These are phyloP conservation scores for Coccomyxa sp. DNA, from an alignment of 139 green algal genomes.

Conservation along the genomic window DNA sequence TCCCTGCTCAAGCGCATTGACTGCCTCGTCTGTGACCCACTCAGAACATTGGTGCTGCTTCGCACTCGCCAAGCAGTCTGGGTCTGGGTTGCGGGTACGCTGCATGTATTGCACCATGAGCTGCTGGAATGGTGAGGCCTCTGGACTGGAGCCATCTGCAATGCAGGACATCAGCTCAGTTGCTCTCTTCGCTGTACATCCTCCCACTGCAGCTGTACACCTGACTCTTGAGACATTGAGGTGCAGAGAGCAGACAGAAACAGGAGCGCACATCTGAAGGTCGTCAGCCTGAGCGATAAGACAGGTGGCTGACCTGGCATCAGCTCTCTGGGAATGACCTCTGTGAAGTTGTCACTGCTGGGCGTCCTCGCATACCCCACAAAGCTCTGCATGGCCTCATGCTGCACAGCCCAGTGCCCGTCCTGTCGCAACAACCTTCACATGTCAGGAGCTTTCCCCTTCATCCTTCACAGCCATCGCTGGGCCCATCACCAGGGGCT, in stretches of 20 bases:
- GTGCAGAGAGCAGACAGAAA: not conserved
- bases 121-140: not conserved
- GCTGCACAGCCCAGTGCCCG: constrained; percentile 10
- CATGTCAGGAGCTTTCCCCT: not conserved
- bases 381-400: constrained; percentile 17
- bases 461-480: too few relatives aligned
- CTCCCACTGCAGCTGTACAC: not conserved
- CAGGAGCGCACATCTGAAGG: not conserved
- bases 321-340: not conserved
- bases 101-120: constrained; percentile 14
- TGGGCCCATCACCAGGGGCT: not conserved
- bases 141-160: not conserved
- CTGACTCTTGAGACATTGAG: not conserved
- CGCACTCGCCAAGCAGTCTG: too few relatives aligned
- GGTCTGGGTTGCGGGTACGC: not conserved
- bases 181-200: not conserved
- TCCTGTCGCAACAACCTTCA: not conserved
- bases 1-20: not conserved
- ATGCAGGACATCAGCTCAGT: not conserved
- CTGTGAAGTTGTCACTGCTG: not conserved
- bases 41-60: not conserved
- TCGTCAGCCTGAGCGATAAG: not conserved
- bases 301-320: not conserved
- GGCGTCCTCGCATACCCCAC: constrained; percentile 5
- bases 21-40: not conserved